These are phyloP conservation scores for Globisporangium barbulae DNA, from an alignment of 352 stramenopile genomes.

Conservation along the genomic window DNA sequence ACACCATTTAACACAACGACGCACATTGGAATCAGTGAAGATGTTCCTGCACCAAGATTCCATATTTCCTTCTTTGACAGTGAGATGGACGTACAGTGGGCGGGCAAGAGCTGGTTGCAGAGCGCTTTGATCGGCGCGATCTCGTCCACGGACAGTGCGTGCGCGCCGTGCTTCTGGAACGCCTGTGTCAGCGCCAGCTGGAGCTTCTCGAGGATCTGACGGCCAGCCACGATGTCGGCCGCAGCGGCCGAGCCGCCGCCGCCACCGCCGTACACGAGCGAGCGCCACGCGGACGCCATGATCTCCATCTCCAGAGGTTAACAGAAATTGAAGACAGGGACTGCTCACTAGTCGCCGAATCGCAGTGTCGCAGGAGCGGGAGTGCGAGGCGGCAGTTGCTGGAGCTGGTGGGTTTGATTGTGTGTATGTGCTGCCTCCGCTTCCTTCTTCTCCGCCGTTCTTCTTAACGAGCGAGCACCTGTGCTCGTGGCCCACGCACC, in stretches of 20 bases:
- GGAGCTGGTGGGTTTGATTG: neutral
- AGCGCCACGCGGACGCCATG: conserved; percentile 43
- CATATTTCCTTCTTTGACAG: neutral
- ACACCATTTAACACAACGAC: conserved; percentile 5
- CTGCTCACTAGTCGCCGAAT: conserved; percentile 2
- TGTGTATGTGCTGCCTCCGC: too few relatives aligned
- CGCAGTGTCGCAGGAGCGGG: too few relatives aligned
- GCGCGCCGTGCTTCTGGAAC: conserved; percentile 32
- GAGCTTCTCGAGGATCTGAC: conserved; percentile 48
- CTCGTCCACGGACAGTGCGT: conserved; percentile 47
- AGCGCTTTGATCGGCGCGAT: conserved; percentile 65
- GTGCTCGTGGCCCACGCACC: neutral
- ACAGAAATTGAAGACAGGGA: neutral
- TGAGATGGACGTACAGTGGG: conserved; percentile 43
- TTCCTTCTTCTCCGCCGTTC: neutral
- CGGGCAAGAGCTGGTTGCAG: conserved; percentile 61
- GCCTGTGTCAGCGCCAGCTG: conserved; percentile 38
- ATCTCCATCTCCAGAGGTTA: conserved; percentile 31
- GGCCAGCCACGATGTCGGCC: conserved; percentile 27
- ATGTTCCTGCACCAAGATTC: neutral
- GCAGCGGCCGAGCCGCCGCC: neutral
- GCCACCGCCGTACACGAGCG: conserved; percentile 26
- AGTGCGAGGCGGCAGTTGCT: neutral
- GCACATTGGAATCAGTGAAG: neutral
- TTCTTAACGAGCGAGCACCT: neutral